phyloP scores from a whole-genome alignment of 306 rosid species.

The Potentilla sterilis region DNA sequence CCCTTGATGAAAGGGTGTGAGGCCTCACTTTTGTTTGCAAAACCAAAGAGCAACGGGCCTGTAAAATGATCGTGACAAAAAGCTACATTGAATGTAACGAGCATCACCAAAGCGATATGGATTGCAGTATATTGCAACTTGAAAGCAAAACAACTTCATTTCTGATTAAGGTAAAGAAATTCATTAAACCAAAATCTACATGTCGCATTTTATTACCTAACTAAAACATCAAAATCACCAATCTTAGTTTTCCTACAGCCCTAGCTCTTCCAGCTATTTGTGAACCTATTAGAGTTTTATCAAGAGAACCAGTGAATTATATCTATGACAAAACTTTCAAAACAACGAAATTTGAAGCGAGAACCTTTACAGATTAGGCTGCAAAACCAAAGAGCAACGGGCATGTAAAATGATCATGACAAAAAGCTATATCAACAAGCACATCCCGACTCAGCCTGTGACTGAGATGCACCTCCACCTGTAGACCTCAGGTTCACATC shows the following conservation, averaged over 20 bases:
- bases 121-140: background rate
- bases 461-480: slow-evolving; percentile 35
- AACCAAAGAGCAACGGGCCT: too few relatives aligned
- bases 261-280: slow-evolving; percentile 14
- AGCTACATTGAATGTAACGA: background rate
- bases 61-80: too few relatives aligned
- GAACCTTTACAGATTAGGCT: slow-evolving; percentile 35
- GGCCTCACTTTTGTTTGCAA: background rate
- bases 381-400: slow-evolving; percentile 24
- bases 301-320: background rate
- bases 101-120: background rate
- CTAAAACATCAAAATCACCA: background rate
- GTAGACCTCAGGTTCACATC: slow-evolving; percentile 81
- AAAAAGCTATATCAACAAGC: slow-evolving; percentile 42
- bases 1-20: background rate
- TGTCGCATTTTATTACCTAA: background rate
- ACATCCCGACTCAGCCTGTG: slow-evolving; percentile 63
- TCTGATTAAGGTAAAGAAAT: background rate
- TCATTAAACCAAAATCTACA: background rate
- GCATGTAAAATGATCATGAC: background rate
- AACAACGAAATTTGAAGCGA: background rate
- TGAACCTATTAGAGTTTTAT: slow-evolving; percentile 4
- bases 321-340: slow-evolving; percentile 3
- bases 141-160: background rate
- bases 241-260: slow-evolving; percentile 6